phyloP scores from a whole-genome alignment of 805 yeast genomes.

The Teunomyces stri region DNA sequence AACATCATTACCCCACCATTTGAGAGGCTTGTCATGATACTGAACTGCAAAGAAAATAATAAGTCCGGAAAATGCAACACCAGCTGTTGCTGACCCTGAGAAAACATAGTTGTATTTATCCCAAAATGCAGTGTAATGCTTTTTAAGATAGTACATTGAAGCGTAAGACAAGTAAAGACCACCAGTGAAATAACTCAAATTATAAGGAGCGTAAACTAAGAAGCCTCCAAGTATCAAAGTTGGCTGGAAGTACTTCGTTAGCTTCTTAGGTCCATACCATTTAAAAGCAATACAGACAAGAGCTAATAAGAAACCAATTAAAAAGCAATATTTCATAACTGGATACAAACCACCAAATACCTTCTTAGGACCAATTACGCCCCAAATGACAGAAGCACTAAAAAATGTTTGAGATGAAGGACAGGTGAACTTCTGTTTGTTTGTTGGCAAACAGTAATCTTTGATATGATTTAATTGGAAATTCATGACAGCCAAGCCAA shows the following conservation, averaged over 20 bases:
- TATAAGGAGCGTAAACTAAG: conserved; percentile 31
- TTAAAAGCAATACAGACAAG: conserved; percentile 17
- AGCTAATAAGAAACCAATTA: conserved; percentile 30
- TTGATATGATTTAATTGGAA: conserved; percentile 15
- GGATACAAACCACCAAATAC: conserved; percentile 35
- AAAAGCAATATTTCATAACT: conserved; percentile 31
- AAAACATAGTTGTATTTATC: conserved; percentile 34
- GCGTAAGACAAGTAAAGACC: conserved; percentile 24
- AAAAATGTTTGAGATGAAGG: conserved; percentile 36
- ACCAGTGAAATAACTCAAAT: conserved; percentile 28
- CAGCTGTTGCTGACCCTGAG: conserved; percentile 29
- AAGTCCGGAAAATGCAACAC: conserved; percentile 33
- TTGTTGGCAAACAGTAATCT: conserved; percentile 19
- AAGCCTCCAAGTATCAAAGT: conserved; percentile 32
- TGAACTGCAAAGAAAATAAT: conserved; percentile 38
- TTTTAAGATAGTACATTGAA: conserved; percentile 30
- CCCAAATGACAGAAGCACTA: conserved; percentile 63
- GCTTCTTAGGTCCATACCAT: conserved; percentile 14
- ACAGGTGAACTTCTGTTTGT: conserved; percentile 28
- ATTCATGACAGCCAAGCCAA: conserved; percentile 21
- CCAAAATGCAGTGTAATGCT: conserved; percentile 31
- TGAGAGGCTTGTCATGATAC: conserved; percentile 26
- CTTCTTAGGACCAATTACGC: conserved; percentile 42
- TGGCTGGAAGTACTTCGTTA: conserved; percentile 31
- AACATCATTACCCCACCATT: conserved; percentile 34